Conservation (phyloP, 2,329 filamentous ascomycete species). For the Emmonsia crescens region DNA sequence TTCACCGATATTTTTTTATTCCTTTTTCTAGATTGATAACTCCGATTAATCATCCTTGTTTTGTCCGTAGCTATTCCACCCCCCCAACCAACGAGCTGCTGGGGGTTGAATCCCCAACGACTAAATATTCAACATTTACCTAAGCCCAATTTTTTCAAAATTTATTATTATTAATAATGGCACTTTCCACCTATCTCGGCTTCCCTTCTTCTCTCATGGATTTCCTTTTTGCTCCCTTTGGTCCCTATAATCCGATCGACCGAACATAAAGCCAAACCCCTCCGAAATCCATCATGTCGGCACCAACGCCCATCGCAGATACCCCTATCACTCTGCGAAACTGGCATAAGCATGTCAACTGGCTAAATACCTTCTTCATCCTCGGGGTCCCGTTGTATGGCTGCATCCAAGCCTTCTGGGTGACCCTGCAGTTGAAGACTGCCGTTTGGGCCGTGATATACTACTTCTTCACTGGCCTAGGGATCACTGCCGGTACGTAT, state of each 20-base stretch:
- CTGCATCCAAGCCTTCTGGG: slow-evolving; percentile 59
- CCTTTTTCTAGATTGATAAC: not conserved
- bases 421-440: slow-evolving; percentile 62
- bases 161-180: not conserved
- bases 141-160: not conserved
- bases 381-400: slow-evolving; percentile 64
- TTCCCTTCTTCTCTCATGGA: not conserved
- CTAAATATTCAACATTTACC: not conserved
- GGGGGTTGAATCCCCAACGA: not conserved
- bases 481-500: slow-evolving; percentile 60
- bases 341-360: slow-evolving; percentile 88
- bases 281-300: not conserved
- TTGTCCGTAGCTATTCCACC: not conserved
- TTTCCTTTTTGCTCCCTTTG: not conserved
- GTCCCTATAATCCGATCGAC: not conserved
- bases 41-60: not conserved
- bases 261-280: not conserved
- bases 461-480: slow-evolving; percentile 72
- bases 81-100: not conserved
- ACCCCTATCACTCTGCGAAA: slow-evolving; percentile 67
- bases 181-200: not conserved
- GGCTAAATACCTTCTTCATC: slow-evolving; percentile 77
- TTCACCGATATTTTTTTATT: no score
- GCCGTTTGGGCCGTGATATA: slow-evolving; percentile 62
- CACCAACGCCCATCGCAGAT: slow-evolving; percentile 55